These are phyloP conservation scores for Stevia rebaudiana DNA, from an alignment of 140 eudicot genomes.

Conservation along the genomic window DNA sequence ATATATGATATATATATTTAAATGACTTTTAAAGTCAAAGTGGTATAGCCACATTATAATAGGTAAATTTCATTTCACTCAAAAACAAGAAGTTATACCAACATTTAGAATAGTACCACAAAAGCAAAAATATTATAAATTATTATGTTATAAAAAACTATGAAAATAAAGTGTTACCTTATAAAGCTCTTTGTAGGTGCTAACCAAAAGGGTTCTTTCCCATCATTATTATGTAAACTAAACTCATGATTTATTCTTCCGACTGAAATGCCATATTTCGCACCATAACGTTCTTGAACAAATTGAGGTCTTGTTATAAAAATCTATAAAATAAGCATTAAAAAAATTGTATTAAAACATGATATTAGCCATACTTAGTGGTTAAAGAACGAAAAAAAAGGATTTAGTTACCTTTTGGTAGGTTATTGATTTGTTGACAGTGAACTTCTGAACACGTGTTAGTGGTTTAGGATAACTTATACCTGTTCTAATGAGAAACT, in stretches of 20 bases:
- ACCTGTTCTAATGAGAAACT: conserved; percentile 20
- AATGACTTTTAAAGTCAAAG: neutral
- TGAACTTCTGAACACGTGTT: conserved; percentile 19
- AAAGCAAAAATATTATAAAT: neutral
- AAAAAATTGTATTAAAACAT: conserved; percentile 3
- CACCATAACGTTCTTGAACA: conserved; percentile 22
- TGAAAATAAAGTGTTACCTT: conserved; percentile 15
- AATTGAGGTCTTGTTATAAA: conserved; percentile 18
- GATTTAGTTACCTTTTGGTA: conserved; percentile 22
- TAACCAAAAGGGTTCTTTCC: conserved; percentile 44
- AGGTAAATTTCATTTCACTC: conserved; percentile 3
- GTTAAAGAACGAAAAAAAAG: neutral
- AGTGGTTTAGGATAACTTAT: conserved; percentile 29
- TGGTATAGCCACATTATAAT: neutral
- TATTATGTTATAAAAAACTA: neutral
- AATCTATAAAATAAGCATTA: conserved; percentile 18
- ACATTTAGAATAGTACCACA: conserved; percentile 3
- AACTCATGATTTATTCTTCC: conserved; percentile 40
- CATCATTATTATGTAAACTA: conserved; percentile 31
- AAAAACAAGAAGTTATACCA: neutral
- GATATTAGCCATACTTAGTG: neutral
- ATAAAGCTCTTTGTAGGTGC: conserved; percentile 18
- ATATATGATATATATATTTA: neutral
- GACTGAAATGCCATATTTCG: conserved; percentile 24
- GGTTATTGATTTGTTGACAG: conserved; percentile 17